Conservation (phyloP, 495 filamentous ascomycete species). For the Trichoderma reesei region DNA sequence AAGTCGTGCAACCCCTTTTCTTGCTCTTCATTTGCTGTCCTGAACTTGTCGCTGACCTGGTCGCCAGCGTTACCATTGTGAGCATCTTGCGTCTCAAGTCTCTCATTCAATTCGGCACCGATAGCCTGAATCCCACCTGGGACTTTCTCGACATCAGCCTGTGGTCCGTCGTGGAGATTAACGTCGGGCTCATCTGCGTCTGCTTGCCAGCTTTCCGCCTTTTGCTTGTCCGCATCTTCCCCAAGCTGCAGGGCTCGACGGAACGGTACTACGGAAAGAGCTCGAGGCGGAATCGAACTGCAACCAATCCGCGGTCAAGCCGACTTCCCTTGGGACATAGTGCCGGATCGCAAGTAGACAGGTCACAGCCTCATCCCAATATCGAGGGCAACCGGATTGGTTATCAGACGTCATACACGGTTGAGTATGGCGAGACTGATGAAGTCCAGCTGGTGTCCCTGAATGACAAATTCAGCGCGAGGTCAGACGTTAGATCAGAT, state of each 20-base stretch:
- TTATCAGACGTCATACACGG: conserved; percentile 5
- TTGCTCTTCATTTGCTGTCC: background rate
- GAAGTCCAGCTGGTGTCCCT: background rate
- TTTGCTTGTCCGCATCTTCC: conserved; percentile 16
- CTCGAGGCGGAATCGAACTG: background rate
- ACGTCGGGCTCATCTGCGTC: conserved; percentile 25
- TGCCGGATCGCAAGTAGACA: background rate
- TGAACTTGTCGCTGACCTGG: background rate
- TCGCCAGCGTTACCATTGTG: conserved; percentile 15
- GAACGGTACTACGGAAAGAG: background rate
- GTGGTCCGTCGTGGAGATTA: conserved; percentile 28
- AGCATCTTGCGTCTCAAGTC: conserved; percentile 18
- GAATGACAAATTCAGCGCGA: background rate
- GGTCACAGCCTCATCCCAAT: background rate
- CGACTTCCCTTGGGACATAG: background rate
- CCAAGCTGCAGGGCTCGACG: conserved; percentile 1
- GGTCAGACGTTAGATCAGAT: background rate
- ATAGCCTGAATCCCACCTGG: conserved; percentile 22
- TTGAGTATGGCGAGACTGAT: conserved; percentile 9
- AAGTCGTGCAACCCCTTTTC: conserved; percentile 13
- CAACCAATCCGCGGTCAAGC: background rate
- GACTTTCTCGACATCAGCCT: conserved; percentile 22
- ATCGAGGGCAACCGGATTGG: background rate
- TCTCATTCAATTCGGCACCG: conserved; percentile 14
- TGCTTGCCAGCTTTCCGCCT: conserved; percentile 27